phyloP scores from a whole-genome alignment of 805 yeast genomes.

The Candida maris region DNA sequence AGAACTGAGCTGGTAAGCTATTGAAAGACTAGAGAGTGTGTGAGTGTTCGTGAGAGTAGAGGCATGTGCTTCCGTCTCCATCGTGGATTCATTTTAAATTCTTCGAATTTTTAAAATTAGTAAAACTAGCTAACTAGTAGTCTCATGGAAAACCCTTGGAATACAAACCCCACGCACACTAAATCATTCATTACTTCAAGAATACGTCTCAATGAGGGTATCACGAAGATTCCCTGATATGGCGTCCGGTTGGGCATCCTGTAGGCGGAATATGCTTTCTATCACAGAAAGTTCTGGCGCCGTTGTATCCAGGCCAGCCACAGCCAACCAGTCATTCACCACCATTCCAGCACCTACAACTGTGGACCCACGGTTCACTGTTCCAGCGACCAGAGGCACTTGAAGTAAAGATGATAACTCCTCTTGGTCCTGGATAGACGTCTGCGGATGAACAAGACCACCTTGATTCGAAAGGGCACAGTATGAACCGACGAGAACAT shows the following conservation, averaged over 20 bases:
- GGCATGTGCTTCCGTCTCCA: too few species aligned
- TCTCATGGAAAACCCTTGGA: too few species aligned
- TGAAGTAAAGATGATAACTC: conserved; percentile 92
- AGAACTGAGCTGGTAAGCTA: too few species aligned
- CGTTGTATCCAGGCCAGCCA: conserved; percentile 94
- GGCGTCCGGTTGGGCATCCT: conserved; percentile 86
- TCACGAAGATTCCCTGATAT: conserved; percentile 84
- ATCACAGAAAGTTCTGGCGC: conserved; percentile 97
- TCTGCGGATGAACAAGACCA: conserved; percentile 97
- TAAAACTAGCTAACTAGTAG: too few species aligned
- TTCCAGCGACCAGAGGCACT: conserved; percentile 98
- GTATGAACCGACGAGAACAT: conserved; percentile 95
- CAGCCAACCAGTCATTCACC: conserved; percentile 97
- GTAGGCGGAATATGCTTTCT: conserved; percentile 92
- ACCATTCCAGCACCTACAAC: conserved; percentile 99
- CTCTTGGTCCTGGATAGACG: conserved; percentile 96
- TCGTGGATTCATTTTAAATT: too few species aligned
- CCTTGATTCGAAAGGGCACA: conserved; percentile 96
- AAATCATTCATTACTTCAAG: too few species aligned
- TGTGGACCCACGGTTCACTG: conserved; percentile 94
- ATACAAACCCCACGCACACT: too few species aligned
- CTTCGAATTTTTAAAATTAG: background rate
- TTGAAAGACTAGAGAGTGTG: too few species aligned
- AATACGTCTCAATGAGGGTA: conserved; percentile 87
- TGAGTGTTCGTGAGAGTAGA: too few species aligned